These are phyloP conservation scores for Suillus placidus DNA, from an alignment of 768 basidiomycete species.

Conservation along the genomic window DNA sequence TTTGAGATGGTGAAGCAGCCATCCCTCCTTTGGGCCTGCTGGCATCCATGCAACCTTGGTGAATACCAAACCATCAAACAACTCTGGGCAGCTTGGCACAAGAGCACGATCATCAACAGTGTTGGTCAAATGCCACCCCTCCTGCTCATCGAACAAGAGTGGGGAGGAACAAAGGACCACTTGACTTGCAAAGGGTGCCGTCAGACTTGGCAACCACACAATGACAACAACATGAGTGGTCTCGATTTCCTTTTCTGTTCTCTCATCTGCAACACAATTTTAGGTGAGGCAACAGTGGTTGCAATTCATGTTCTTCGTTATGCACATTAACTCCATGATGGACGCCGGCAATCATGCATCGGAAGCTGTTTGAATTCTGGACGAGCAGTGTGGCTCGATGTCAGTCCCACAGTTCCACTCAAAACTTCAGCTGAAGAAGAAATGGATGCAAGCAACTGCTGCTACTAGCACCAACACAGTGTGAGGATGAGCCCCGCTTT, in stretches of 20 bases:
- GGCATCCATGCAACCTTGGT: background rate
- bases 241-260: too few relatives aligned
- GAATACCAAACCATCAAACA: background rate
- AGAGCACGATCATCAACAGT: background rate
- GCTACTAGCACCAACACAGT: too few relatives aligned
- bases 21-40: background rate
- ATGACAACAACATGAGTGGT: background rate
- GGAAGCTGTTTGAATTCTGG: background rate
- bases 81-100: background rate
- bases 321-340: background rate
- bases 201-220: background rate
- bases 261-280: too few relatives aligned
- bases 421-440: background rate
- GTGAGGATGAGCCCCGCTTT: too few relatives aligned
- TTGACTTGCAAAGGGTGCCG: background rate
- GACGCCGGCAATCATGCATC: background rate
- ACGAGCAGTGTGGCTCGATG: background rate
- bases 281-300: background rate
- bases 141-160: background rate
- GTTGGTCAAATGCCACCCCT: background rate
- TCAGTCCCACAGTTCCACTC: background rate
- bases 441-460: background rate
- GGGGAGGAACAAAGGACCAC: background rate
- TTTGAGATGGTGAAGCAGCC: background rate
- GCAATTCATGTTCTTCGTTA: background rate